These are phyloP conservation scores for apple (Malus domestica) DNA, from an alignment of 306 rosid genomes.

Conservation along the genomic window DNA sequence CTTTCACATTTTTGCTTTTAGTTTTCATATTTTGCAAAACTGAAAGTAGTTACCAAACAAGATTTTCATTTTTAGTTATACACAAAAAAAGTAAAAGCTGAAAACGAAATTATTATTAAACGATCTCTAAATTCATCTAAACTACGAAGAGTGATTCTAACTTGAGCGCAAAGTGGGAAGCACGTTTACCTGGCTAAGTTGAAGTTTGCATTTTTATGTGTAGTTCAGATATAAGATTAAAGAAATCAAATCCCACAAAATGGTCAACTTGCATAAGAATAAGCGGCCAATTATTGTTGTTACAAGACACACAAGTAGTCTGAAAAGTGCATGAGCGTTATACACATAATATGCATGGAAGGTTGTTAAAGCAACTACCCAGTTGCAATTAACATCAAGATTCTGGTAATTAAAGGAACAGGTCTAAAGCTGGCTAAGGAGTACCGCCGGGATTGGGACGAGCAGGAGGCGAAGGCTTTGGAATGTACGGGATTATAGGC, in stretches of 20 bases:
- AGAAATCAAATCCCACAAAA: not conserved
- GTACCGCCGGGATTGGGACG: slow-evolving; percentile 23
- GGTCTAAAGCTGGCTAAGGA: not conserved
- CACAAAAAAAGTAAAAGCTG: no score
- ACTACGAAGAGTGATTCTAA: not conserved
- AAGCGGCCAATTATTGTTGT: not conserved
- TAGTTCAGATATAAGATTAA: not conserved
- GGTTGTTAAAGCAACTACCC: not conserved
- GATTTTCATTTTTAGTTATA: no score
- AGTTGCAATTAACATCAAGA: slow-evolving; percentile 1
- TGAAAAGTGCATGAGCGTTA: not conserved
- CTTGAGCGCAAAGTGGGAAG: not conserved
- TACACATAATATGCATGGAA: not conserved
- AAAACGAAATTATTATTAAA: no score
- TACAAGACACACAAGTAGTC: not conserved
- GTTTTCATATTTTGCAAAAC: no score
- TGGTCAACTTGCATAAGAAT: not conserved
- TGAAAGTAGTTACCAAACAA: no score
- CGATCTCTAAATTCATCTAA: no score
- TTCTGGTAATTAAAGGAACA: not conserved
- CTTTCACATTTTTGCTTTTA: no score
- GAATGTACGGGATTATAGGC: slow-evolving; percentile 61
- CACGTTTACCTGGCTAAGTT: no score
- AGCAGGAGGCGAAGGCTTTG: slow-evolving; percentile 59
- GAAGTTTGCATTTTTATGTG: no score